Percentiles rank a stretch among this genome's conserved stretches.
Evolutionary conservation across 1,284 basidiomycete genomes (phyloP).

Genomic region (Cerioporus squamosus): DNA sequence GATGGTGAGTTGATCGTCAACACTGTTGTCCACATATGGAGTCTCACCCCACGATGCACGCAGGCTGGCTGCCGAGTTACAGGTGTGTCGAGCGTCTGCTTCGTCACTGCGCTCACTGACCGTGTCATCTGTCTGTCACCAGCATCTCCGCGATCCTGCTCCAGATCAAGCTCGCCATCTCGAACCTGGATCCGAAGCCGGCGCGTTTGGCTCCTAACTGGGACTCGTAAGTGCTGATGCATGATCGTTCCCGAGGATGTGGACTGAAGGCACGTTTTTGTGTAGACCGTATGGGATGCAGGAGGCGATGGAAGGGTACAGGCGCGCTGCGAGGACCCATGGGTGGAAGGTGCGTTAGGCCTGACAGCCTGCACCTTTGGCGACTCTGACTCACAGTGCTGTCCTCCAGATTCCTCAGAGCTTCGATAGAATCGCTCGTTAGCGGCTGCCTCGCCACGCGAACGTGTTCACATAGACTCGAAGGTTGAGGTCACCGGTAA

Average conservation of each 20-base stretch:
- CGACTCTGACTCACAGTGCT: neutral
- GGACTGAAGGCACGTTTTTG: neutral
- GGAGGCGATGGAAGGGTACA: conserved; percentile 61
- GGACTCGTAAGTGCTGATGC: conserved; percentile 33
- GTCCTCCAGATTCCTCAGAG: neutral
- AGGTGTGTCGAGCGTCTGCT: conserved; percentile 38
- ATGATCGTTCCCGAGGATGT: no score
- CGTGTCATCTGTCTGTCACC: neutral
- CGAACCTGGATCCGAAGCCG: conserved; percentile 59
- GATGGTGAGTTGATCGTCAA: conserved; percentile 45
- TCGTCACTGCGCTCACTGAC: neutral
- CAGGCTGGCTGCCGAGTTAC: conserved; percentile 69
- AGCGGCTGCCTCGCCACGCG: no score
- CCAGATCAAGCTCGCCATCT: conserved; percentile 67
- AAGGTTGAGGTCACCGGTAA: no score
- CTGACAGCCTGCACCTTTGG: neutral
- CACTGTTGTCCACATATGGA: neutral
- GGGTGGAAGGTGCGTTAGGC: conserved; percentile 51
- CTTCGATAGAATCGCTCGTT: neutral
- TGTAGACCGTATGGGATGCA: conserved; percentile 50
- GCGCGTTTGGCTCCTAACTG: conserved; percentile 53
- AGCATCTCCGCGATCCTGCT: conserved; percentile 65
- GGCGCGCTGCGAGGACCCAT: conserved; percentile 59
- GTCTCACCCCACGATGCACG: neutral
- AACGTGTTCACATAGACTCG: no score